These are phyloP conservation scores for Exophiala mesophila DNA, from an alignment of 2,329 filamentous ascomycete genomes.

Conservation along the genomic window DNA sequence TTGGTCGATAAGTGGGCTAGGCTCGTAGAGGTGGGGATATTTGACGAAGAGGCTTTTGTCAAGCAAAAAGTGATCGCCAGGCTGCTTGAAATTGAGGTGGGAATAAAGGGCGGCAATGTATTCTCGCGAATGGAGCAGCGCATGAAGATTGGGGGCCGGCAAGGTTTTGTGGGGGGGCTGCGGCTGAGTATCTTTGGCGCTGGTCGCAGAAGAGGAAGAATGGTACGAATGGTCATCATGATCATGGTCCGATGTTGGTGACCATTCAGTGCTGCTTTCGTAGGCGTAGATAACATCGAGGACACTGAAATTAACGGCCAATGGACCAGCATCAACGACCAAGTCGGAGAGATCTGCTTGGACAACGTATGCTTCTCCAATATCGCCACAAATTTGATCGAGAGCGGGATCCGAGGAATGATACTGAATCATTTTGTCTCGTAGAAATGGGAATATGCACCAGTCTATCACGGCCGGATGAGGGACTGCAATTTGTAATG, in stretches of 20 bases:
- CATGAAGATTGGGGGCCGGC: constrained; percentile 12
- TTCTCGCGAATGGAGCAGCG: constrained; percentile 10
- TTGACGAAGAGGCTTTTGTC: constrained; percentile 8
- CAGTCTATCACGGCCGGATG: constrained; percentile 19
- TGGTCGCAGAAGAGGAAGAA: neutral
- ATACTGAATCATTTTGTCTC: constrained; percentile 17
- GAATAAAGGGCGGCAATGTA: constrained; percentile 9
- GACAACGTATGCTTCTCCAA: constrained; percentile 17
- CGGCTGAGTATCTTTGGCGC: constrained; percentile 1
- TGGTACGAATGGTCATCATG: neutral
- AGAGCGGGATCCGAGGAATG: constrained; percentile 14
- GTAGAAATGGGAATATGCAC: constrained; percentile 14
- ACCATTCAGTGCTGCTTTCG: constrained; percentile 4
- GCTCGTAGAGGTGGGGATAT: constrained; percentile 17
- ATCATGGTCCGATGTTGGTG: neutral
- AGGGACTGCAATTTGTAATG: constrained; percentile 12
- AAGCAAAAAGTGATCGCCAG: constrained; percentile 5
- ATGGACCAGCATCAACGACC: constrained; percentile 9
- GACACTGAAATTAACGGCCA: constrained; percentile 12
- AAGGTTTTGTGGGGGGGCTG: no score
- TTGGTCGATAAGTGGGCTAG: constrained; percentile 3
- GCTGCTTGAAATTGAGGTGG: constrained; percentile 5
- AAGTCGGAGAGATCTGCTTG: constrained; percentile 20
- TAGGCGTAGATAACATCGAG: constrained; percentile 12
- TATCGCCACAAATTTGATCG: constrained; percentile 17